Conservation (phyloP, 768 basidiomycete genomes). For the Suillus ampliporus region DNA sequence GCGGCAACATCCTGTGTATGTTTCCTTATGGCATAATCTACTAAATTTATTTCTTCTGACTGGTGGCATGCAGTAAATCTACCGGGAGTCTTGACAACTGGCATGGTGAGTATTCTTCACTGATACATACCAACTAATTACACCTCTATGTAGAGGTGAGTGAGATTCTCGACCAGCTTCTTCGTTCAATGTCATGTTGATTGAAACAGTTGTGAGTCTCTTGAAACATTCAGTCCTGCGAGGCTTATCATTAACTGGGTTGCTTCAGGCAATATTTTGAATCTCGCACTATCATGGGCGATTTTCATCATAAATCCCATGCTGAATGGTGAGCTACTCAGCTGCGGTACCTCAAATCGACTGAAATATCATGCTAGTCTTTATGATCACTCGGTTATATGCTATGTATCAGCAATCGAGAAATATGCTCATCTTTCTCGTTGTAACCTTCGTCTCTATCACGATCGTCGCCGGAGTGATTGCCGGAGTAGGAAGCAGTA, state of each 20-base stretch:
- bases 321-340: neutral
- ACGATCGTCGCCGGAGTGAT: neutral
- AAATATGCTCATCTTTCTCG: conserved; percentile 1
- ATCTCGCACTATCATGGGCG: neutral
- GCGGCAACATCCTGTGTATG: neutral
- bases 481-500: neutral
- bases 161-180: neutral
- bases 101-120: neutral
- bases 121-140: neutral
- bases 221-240: neutral
- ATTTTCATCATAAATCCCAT: conserved; percentile 1
- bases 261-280: neutral
- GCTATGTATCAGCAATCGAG: neutral
- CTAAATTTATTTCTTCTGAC: neutral
- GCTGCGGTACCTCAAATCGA: neutral
- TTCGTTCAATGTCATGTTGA: neutral
- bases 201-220: neutral
- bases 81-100: neutral
- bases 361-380: neutral
- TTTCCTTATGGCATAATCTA: neutral
- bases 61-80: neutral
- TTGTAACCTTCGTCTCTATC: neutral
- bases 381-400: conserved; percentile 1
- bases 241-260: neutral
- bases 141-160: neutral